Conservation (phyloP, 345 rosid genomes). For the Syzygium aqueum region DNA sequence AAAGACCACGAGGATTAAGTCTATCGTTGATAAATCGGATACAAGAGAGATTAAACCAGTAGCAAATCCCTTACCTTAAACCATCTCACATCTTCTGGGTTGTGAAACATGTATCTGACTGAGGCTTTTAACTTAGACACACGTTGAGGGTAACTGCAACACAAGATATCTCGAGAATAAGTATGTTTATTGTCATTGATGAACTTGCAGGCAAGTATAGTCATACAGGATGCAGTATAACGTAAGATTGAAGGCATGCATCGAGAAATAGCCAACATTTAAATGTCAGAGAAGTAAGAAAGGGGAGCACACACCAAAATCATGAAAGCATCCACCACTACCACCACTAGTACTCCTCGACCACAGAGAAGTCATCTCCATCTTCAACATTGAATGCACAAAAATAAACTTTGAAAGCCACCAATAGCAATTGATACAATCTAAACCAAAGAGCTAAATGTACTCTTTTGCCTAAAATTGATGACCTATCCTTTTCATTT, state of each 20-base stretch:
- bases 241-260: neutral
- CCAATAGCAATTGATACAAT: neutral
- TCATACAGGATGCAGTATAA: neutral
- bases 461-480: neutral
- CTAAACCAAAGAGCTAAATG: neutral
- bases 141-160: conserved; percentile 83
- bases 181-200: neutral
- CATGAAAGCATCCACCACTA: neutral
- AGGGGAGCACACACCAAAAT: neutral
- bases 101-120: conserved; percentile 85
- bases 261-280: neutral
- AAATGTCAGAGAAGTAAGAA: neutral
- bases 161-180: neutral
- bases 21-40: neutral
- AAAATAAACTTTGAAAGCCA: neutral
- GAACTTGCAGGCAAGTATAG: neutral
- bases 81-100: conserved; percentile 95
- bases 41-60: neutral
- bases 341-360: neutral
- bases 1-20: neutral
- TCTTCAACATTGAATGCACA: neutral
- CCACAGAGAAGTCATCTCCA: neutral
- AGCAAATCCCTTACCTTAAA: conserved; percentile 54
- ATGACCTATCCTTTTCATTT: neutral
- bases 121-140: conserved; percentile 80